Base-by-base conservation (phyloP, 208 protist genomes). In the Kentomonas sorsogonicus region DNA sequence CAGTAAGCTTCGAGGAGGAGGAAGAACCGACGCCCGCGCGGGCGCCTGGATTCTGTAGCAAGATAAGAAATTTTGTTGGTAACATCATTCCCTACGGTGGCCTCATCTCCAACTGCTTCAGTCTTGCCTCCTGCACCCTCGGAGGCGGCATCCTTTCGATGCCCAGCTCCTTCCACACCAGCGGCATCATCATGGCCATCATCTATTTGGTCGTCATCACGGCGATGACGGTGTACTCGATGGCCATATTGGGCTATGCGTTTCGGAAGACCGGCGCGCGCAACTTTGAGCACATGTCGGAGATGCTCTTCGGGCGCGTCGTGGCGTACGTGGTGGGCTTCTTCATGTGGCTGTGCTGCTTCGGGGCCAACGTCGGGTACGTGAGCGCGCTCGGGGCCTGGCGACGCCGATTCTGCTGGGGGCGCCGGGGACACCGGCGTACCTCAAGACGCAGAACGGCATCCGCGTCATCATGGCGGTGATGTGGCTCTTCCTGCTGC, bases 341-440 rank as follows among this genome's bases (percentile, higher is more conserved):
- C 13, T 67, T 91, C 30, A 66, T 79, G 26, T 77, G 58, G 50
- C 41, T 86, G 15, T 86, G 83, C 31, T 91, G 74, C 34, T 63
- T 88, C 20, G 84, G 87, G 22, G 76, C 84, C 1, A 67, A 72
- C 0, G 72, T 94, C 22, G 79, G 69, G 10, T 94, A 94, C 74
- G 64, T 94, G 30, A 86, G 82, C 45, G 79, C 82, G 13, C 53
- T 86, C 15, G 71, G 70, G 16, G 60, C 45, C 72, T 90, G 40
- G 50, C 89, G 27, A 54, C 54, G 3, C 78, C 83, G 7, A 77
- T 91, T 46, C 53, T 90, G 0, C 20, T 70, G 29, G 33, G 63
- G 15, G 13, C 74, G 0, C 51, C 56, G 6, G 48, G 63, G 11
- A 64, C 71, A 20, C 73, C 70, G 18, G 60, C 63, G 16, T 90